phyloP scores from a whole-genome alignment of 768 basidiomycete genomes.

The Lactarius trivialis region DNA sequence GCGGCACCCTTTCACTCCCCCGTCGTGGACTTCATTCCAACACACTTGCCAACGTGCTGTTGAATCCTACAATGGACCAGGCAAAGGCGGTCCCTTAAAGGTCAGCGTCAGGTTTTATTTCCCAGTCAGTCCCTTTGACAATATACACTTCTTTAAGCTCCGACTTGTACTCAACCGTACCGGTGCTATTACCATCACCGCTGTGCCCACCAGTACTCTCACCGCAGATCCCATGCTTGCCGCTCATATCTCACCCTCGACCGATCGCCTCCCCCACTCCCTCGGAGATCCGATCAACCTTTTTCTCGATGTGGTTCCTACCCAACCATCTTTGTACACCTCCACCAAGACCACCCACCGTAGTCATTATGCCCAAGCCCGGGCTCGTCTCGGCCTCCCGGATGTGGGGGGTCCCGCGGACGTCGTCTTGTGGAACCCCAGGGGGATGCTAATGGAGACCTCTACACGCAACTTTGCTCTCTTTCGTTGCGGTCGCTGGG shows the following conservation, averaged over 20 bases:
- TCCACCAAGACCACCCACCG: slow-evolving; percentile 67
- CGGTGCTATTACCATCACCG: slow-evolving; percentile 4
- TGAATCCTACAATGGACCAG: slow-evolving; percentile 2
- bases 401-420: slow-evolving; percentile 34
- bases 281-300: slow-evolving; percentile 38
- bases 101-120: background rate
- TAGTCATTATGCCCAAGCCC: slow-evolving; percentile 52
- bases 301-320: slow-evolving; percentile 49
- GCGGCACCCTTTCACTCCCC: slow-evolving; percentile 31
- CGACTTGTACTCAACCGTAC: slow-evolving; percentile 35
- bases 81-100: slow-evolving; percentile 17
- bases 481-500: slow-evolving; percentile 48
- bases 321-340: slow-evolving; percentile 51
- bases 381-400: slow-evolving; percentile 43
- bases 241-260: slow-evolving; percentile 32
- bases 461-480: slow-evolving; percentile 71
- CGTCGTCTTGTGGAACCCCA: slow-evolving; percentile 56
- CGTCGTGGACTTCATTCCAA: slow-evolving; percentile 39
- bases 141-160: slow-evolving; percentile 34
- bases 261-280: slow-evolving; percentile 25
- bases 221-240: slow-evolving; percentile 17
- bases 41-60: slow-evolving; percentile 43
- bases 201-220: slow-evolving; percentile 27
- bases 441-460: slow-evolving; percentile 51
- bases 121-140: background rate